Conservation (phyloP, 352 stramenopile species). For the Globisporangium emineosum region DNA sequence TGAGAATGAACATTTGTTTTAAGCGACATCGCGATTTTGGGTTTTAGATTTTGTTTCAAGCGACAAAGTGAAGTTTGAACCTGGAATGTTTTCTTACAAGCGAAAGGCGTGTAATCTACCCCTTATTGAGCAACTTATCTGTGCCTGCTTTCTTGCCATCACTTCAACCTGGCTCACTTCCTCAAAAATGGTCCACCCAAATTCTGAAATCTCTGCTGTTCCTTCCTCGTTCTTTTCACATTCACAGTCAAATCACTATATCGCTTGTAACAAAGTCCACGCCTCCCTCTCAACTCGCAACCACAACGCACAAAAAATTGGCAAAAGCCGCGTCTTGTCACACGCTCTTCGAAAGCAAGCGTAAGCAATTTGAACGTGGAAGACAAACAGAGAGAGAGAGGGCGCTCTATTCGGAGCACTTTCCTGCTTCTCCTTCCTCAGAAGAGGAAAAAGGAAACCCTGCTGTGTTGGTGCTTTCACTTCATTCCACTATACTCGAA, state of each 20-base stretch:
- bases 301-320: conserved; percentile 7
- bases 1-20: neutral
- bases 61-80: neutral
- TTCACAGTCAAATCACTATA: neutral
- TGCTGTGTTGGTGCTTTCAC: neutral
- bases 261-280: neutral
- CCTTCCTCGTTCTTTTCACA: no score
- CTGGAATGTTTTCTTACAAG: neutral
- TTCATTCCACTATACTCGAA: conserved; percentile 9
- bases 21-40: neutral
- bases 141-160: neutral
- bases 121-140: conserved; percentile 2
- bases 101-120: neutral
- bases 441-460: neutral
- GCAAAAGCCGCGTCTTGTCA: conserved; percentile 7
- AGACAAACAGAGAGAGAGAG: neutral
- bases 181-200: neutral
- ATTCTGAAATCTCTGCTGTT: no score
- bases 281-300: conserved; percentile 1
- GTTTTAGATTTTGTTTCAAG: neutral
- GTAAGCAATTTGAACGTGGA: neutral
- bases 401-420: conserved; percentile 6
- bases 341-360: neutral
- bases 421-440: conserved; percentile 2
- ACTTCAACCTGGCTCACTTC: conserved; percentile 13